Evolutionary conservation across 2,329 filamentous ascomycete genomes (phyloP).

Genomic region (Pseudopyrenochaeta lycopersici): DNA sequence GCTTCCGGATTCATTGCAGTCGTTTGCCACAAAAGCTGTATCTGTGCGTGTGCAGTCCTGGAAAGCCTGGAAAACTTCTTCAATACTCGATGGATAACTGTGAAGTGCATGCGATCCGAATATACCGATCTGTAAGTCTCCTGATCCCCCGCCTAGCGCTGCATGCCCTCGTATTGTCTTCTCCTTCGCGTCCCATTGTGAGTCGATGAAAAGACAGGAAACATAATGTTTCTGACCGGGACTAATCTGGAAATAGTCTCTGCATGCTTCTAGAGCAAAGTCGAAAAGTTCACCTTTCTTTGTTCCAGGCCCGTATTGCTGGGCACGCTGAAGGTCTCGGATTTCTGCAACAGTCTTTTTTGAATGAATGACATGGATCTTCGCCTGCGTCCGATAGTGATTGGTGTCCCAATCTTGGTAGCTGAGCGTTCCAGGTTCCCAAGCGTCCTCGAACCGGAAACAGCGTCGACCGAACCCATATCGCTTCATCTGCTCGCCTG

Average conservation of each 20-base stretch:
- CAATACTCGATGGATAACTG: conserved; percentile 86
- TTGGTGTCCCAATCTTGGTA: conserved; percentile 74
- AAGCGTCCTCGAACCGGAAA: conserved; percentile 94
- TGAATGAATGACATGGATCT: conserved; percentile 83
- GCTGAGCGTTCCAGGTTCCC: conserved; percentile 84
- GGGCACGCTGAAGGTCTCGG: conserved; percentile 77
- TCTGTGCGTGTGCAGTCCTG: conserved; percentile 91
- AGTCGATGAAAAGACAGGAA: conserved; percentile 84
- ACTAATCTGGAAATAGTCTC: conserved; percentile 75
- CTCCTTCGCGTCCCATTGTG: conserved; percentile 80
- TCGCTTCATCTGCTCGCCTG: conserved; percentile 93
- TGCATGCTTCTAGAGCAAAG: conserved; percentile 81
- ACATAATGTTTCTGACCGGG: conserved; percentile 88
- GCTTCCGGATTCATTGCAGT: conserved; percentile 85
- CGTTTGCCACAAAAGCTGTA: conserved; percentile 80
- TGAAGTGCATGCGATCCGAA: conserved; percentile 94
- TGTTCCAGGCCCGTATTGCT: conserved; percentile 76
- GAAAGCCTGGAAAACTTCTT: conserved; percentile 90
- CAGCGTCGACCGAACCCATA: conserved; percentile 85
- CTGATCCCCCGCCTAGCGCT: conserved; percentile 78
- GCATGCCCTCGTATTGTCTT: conserved; percentile 82
- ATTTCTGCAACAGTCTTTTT: conserved; percentile 88
- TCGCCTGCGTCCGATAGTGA: conserved; percentile 88
- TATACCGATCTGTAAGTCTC: conserved; percentile 82
- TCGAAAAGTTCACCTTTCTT: conserved; percentile 77